A percentile compares a stretch with the other conserved stretches of the same genome.
phyloP scores from a whole-genome alignment of 495 filamentous ascomycete genomes.

The Neurospora sp. region DNA sequence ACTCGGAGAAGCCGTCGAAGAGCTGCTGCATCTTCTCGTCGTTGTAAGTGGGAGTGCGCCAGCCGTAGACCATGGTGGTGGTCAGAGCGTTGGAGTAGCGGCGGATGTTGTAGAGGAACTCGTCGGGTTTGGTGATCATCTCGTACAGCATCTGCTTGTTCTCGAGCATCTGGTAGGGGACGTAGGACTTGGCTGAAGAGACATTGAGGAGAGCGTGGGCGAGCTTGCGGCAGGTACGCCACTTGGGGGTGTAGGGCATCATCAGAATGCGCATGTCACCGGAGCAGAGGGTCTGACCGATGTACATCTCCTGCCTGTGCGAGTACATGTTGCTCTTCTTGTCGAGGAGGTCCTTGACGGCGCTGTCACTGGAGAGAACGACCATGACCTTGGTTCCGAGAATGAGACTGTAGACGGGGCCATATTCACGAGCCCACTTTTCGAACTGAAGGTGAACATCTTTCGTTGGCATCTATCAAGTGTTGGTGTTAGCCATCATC shows the following conservation, averaged over 20 bases:
- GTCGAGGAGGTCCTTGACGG: conserved; percentile 30
- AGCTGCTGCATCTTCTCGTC: conserved; percentile 43
- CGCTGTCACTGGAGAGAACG: conserved; percentile 24
- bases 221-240: conserved; percentile 34
- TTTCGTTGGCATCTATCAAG: conserved; percentile 15
- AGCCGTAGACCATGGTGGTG: conserved; percentile 48
- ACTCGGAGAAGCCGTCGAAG: conserved; percentile 43
- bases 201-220: conserved; percentile 37
- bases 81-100: conserved; percentile 46
- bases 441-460: conserved; percentile 28
- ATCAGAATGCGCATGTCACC: conserved; percentile 23
- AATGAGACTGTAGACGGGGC: conserved; percentile 30
- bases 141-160: conserved; percentile 40
- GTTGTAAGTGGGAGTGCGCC: conserved; percentile 35
- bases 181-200: conserved; percentile 28
- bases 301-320: conserved; percentile 25
- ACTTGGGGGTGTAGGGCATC: conserved; percentile 29
- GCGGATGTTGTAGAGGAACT: conserved; percentile 39
- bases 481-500: neutral
- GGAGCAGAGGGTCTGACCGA: conserved; percentile 23
- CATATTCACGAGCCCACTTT: conserved; percentile 30
- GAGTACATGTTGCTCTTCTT: conserved; percentile 30
- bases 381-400: conserved; percentile 28
- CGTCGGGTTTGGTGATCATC: conserved; percentile 26
- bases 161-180: conserved; percentile 44